Evolutionary conservation across 768 basidiomycete species (phyloP), one percentile per base, ranked within the genome.

Genomic region (Mycena amicta): DNA sequence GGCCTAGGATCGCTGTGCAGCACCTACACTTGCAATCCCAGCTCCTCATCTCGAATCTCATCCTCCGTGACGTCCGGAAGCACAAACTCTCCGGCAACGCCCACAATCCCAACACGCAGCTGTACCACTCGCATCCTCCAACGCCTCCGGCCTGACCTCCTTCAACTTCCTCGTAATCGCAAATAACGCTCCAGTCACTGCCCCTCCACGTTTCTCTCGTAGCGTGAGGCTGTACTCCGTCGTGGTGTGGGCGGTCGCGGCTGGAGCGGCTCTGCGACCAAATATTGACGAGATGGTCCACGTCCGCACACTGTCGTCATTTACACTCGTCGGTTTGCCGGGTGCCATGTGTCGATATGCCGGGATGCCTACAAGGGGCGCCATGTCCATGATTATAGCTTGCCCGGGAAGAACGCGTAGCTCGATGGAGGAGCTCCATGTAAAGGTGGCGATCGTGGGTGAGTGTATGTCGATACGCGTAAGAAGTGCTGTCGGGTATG

Each of bases 241-340:
- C 47, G 47, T 49, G 33, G 8, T 37, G 33, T 12, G 67, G 49
- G 40, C 56, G 60, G 30, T 68, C 66, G 26, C 18, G 27, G 54
- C 16, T 37, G 33, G 33, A 8, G 59, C 57, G 52, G n/a, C 50
- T 52, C 55, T 50, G 61, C 20, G 68, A 39, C 47, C 27, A 11
- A 5, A 26, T 4, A 29, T 23, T 15, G 76, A 75, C 20, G 86
- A 85, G 18, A 87, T 74, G 0, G 85, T 86, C 85, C 85, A 88
- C 3, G 85, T 87, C 12, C 85, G 81, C 15, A 88, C 79, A 50
- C 83, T 79, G 62, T 88, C 84, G 66, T 87, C 85, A 63, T 85
- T 85, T 18, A 83, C 71, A 12, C 75, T 73, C 20, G 71, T 77
- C 1, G 79, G 78, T 13, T 77, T 73, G 12, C 64, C 54, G 29